These are phyloP conservation scores for Blepharisma undulans DNA, from an alignment of 169 alveolate genomes.

Conservation along the genomic window DNA sequence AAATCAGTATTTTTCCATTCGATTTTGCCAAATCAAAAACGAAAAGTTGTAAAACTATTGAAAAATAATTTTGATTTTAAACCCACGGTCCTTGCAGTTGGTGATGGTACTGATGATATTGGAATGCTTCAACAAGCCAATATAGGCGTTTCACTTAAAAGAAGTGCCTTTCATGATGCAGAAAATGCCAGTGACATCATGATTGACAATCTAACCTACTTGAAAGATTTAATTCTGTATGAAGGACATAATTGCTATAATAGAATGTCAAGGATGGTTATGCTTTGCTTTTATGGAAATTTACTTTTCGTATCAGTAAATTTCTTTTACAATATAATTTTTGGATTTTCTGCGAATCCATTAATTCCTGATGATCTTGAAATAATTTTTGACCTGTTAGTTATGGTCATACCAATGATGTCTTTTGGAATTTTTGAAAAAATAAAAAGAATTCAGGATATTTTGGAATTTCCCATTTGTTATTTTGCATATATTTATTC, in stretches of 20 bases:
- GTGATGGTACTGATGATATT: conserved; percentile 24
- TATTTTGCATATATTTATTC: neutral
- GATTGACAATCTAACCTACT: neutral
- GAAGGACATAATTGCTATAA: conserved; percentile 1
- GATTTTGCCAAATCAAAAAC: conserved; percentile 14
- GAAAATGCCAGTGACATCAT: neutral
- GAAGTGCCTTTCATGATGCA: neutral
- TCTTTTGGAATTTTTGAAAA: neutral
- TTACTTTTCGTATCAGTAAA: neutral
- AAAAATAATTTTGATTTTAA: conserved; percentile 20
- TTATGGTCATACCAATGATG: neutral
- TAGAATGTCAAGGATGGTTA: neutral
- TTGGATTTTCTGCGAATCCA: neutral
- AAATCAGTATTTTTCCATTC: conserved; percentile 8
- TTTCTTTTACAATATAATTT: neutral
- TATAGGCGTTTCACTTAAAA: conserved; percentile 23
- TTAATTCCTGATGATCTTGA: neutral
- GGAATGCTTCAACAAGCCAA: conserved; percentile 21
- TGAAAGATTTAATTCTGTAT: neutral
- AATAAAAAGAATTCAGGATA: neutral
- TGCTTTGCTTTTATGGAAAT: neutral
- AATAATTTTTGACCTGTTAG: neutral
- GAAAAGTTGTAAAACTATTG: conserved; percentile 27
- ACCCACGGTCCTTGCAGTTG: conserved; percentile 21
- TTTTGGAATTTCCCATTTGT: neutral